Evolutionary conservation across 2,329 filamentous ascomycete genomes (phyloP), one percentile per base, ranked within the genome.

Genomic region (Endoconidiophora polonica): DNA sequence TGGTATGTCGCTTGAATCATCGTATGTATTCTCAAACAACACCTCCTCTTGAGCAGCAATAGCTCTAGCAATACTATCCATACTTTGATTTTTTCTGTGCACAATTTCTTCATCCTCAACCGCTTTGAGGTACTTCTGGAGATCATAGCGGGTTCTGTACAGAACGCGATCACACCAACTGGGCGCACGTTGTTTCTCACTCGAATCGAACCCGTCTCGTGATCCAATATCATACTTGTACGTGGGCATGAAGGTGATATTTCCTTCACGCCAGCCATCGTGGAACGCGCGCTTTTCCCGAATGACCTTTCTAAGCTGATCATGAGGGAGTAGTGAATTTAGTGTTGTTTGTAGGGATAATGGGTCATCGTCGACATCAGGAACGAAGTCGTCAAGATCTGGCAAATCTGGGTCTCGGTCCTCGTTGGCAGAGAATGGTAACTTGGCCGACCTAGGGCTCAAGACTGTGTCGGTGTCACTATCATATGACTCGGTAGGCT

Each of bases 191-290:
- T 81, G 81, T 67, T 98, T 98, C 61, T 96, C 91, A 56, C 88
- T 94, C 0, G 88, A 86, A 65, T 98, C 93, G 61, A 95, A 98
- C 26, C 87, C 74, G 2, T 85, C 85, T 29, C 94, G 77, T 26
- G 83, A 94, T n/a, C 91, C 91, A 24, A 94, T 72, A 59, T 98
- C 93, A 58, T 98, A 98, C 63, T 98, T 98, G 65, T 98, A 98
- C 0, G 91, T 93, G 1, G 91, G 91, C 14, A 96, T 63, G 59
- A 98, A 98, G 1, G 77, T 77, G 50, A 98, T 88, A 0, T 78
- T 72, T 0, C 88, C 91, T 68, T 98, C 91, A 46, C 75, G 74
- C 88, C 91, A 98, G 1, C 88, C 90, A 54, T 94, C 85, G 53
- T 94, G 77, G 55, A 98, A 94, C 0, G 80, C 79, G 60, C 83